A percentile compares a stretch with the other conserved stretches of the same genome.
Evolutionary conservation across 1,284 basidiomycete species (phyloP).

Genomic region (Leccinum glutinopallens): DNA sequence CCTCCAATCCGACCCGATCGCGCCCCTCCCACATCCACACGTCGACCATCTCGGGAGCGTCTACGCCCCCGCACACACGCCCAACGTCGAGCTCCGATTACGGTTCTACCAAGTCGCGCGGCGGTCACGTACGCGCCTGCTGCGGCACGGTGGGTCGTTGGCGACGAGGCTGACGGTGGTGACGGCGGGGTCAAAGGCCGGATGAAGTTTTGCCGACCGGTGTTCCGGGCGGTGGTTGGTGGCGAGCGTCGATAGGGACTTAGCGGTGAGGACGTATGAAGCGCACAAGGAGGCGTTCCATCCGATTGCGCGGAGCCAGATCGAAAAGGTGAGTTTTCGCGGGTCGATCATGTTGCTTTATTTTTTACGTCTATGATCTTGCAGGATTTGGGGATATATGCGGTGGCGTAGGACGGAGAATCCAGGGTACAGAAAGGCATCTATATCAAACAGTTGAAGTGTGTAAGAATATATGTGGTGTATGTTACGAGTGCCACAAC

Average conservation of each 20-base stretch:
- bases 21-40: constrained; percentile 57
- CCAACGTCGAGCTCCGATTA: constrained; percentile 74
- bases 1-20: constrained; percentile 49
- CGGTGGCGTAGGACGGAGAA: neutral
- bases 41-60: constrained; percentile 55
- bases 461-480: neutral
- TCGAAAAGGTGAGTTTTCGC: constrained; percentile 58
- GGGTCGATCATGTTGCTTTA: neutral
- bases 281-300: constrained; percentile 65
- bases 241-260: constrained; percentile 54
- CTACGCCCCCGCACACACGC: constrained; percentile 54
- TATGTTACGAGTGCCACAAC: neutral
- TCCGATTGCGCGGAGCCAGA: constrained; percentile 72
- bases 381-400: constrained; percentile 10
- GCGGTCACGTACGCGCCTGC: constrained; percentile 41
- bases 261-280: constrained; percentile 64
- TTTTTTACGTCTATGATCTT: neutral
- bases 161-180: constrained; percentile 48
- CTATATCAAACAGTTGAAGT: neutral
- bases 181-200: constrained; percentile 64
- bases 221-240: constrained; percentile 51
- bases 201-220: constrained; percentile 83
- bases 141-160: constrained; percentile 72
- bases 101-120: constrained; percentile 70
- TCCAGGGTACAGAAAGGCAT: neutral